Evolutionary conservation across 257 asterid genomes (phyloP).

Genomic region (Buddleja alternifolia): DNA sequence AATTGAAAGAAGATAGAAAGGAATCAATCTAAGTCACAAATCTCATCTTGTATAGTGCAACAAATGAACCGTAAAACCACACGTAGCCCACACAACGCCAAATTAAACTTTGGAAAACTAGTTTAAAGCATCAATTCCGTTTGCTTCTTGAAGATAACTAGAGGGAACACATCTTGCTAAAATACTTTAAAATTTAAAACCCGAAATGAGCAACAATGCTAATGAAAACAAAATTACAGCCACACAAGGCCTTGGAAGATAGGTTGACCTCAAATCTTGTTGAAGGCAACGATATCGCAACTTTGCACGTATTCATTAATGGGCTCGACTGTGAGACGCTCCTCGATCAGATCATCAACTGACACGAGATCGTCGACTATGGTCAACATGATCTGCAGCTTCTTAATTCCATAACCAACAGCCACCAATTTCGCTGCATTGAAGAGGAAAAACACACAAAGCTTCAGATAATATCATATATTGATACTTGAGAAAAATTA

Average conservation of each 20-base stretch:
- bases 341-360: slow-evolving; percentile 62
- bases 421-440: slow-evolving; percentile 62
- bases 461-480: slow-evolving; percentile 4
- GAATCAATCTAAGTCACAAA: too few species aligned
- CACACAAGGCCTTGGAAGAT: slow-evolving; percentile 20
- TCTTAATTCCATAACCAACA: slow-evolving; percentile 80
- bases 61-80: not conserved
- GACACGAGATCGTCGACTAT: slow-evolving; percentile 72
- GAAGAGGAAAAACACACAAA: not conserved
- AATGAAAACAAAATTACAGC: slow-evolving; percentile 36
- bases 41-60: too few species aligned
- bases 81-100: not conserved
- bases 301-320: slow-evolving; percentile 64
- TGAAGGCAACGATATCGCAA: slow-evolving; percentile 76
- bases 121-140: not conserved
- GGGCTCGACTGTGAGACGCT: slow-evolving; percentile 62
- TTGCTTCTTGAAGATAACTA: not conserved
- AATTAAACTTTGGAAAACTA: slow-evolving; percentile 13
- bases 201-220: not conserved
- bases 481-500: too few species aligned
- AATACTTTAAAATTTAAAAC: not conserved
- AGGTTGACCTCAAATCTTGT: slow-evolving; percentile 57
- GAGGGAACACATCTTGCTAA: not conserved
- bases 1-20: too few species aligned
- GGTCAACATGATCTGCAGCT: slow-evolving; percentile 78